Evolutionary conservation across 2,329 filamentous ascomycete species (phyloP), one percentile per base, ranked within the genome.

Genomic region (Cladophialophora chaetospira): DNA sequence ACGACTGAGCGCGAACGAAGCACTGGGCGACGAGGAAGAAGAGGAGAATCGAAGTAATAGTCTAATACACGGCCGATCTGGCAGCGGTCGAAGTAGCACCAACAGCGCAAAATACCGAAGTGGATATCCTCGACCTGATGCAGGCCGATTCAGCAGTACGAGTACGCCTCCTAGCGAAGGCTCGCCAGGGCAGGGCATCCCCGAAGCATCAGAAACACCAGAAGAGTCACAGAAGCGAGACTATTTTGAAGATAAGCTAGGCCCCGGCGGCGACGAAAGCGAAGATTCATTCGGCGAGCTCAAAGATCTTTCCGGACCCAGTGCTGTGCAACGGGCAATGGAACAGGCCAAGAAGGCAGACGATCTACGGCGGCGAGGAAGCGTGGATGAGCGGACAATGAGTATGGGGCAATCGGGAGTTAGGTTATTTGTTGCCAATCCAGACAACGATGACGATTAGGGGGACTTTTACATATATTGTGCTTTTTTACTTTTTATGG

Each of bases 1-100:
- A 73, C 87, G 94, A 40, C 79, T 99, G 61, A 96, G 90, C 71
- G 93, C 94, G n/a, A 95, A 89, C 48, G 94, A 99, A 72, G 89
- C 97, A 11, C 91, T 96, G 67, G 91, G 89, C 64, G 90, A 92
- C 66, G 90, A 87, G 69, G 89, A 91, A 50, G 63, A 75, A 29
- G 69, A 72, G 19, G 55, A 55, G 13, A 40, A n/a, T 9, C 15
- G 35, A 38, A 51, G 48, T 6, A 69, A 70, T 46, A 68, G 68
- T 15, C 67, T 67, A 43, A 64, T 73, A 58, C 82, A 85, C 65
- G 77, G 77, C 48, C 76, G 82, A 49, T 81, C 77, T 2, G 81
- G 81, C 43, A 85, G 82, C 60, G 82, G 82, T 10, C 76, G 82
- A 60, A 85, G 82, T 68, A 85, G 82, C 42, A 69, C 83, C 13